Percentiles rank a stretch among this genome's conserved stretches.
These are phyloP conservation scores for Fusarium falciforme DNA, from an alignment of 2,329 filamentous ascomycete genomes.

Conservation along the genomic window DNA sequence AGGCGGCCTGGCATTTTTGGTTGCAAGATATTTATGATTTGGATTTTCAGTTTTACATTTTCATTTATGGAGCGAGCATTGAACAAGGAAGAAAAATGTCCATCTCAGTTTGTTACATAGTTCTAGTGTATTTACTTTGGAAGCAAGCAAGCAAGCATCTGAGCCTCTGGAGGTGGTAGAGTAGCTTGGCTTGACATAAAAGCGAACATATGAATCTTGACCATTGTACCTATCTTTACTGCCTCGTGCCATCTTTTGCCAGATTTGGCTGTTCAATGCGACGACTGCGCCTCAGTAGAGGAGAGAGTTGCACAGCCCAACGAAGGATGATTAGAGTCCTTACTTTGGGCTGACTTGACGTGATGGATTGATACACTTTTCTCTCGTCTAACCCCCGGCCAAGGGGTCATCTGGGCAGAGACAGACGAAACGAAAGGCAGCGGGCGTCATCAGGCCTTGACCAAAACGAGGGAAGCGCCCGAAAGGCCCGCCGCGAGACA, in stretches of 20 bases:
- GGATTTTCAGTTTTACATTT: slow-evolving; percentile 16
- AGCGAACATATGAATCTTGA: background rate
- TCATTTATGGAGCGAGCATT: slow-evolving; percentile 25
- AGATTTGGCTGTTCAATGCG: background rate
- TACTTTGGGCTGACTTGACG: slow-evolving; percentile 2
- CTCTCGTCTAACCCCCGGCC: background rate
- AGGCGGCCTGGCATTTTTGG: slow-evolving; percentile 37
- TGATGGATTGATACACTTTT: slow-evolving; percentile 8
- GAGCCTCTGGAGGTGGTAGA: background rate
- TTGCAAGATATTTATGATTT: slow-evolving; percentile 37
- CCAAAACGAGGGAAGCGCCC: slow-evolving; percentile 12
- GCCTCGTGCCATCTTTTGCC: slow-evolving; percentile 8
- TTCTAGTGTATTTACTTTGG: background rate
- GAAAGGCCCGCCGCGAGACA: background rate
- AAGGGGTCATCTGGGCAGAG: background rate
- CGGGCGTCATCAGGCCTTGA: background rate
- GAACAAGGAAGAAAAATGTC: slow-evolving; percentile 23
- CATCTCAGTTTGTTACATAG: background rate
- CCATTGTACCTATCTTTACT: background rate
- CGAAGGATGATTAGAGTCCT: background rate
- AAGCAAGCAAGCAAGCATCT: background rate
- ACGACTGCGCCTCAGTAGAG: background rate
- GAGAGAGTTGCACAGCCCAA: slow-evolving; percentile 1
- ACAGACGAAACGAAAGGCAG: background rate
- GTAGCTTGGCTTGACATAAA: background rate